Evolutionary conservation across 441 rosid species (phyloP), one percentile per base, ranked within the genome.

Genomic region (Jatropha podagrica): DNA sequence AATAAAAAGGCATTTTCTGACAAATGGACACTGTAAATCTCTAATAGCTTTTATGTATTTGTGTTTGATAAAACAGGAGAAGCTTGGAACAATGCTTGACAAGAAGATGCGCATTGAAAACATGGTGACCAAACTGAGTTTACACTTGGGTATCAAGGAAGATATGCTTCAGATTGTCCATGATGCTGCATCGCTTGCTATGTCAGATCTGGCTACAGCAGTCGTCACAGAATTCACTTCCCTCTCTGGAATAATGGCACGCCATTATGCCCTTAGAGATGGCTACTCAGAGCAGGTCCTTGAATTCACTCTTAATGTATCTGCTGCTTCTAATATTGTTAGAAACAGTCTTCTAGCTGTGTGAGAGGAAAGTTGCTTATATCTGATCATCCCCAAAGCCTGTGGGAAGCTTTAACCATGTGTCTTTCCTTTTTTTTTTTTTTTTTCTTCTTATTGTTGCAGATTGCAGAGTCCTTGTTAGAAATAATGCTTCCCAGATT

Each of bases 241-340:
- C 58, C 92, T 95, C 41, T 87, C 99, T 18, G 98, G 99, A 80
- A 86, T 89, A 83, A 95, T 95, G 98, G 99, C 88, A 66, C 89
- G 95, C 69, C 98, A 95, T 88, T 95, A 92, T 86, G 99, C 99
- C 78, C 94, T 93, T 65, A 82, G 93, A 85, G 98, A 92, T 83
- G 97, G 98, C 80, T 92, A 88, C 81, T 86, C 93, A 78, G 86
- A 87, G 79, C 88, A 93, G 98, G 99, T 95, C 78, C 71, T 74
- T 78, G 69, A 69, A 65, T 68, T 46, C 66, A 61, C 73, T 69
- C 42, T 9, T 66, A 46, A 74, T 68, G 26, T 44, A 46, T 61
- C 52, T 67, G 26, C 68, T 59, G 60, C 27, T 65, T 74, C 2
- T 38, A 55, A 23, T 52, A 18, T 32, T 74, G 41, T 52, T n/a